Evolutionary conservation across 2,329 filamentous ascomycete genomes (phyloP), one percentile per base, ranked within the genome.

Genomic region (Tolypocladium cylindrosporum): DNA sequence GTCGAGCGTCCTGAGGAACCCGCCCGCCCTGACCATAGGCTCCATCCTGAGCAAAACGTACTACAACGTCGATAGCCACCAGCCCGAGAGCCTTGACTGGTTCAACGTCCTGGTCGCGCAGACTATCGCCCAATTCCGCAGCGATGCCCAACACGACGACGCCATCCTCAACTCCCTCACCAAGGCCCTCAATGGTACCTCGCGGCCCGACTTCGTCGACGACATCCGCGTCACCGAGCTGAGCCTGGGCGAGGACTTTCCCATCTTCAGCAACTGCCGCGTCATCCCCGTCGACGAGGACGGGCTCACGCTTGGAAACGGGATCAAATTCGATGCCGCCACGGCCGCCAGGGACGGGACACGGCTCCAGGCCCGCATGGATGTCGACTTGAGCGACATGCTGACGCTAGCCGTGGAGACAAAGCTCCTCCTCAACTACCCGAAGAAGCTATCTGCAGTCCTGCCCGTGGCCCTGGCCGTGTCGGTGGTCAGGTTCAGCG

Each of bases 81-180:
- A 97, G 72, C 94, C 94, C 1, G 94, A 99, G 73, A 95, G 90
- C 59, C 75, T 99, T 60, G 94, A 99, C 73, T 99, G 94, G 94
- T 97, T 99, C 80, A 99, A 99, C 70, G 94, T 99, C 34, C 79
- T 99, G 57, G 87, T 97, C 55, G 94, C 92, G 2, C 94, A 99
- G 74, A 96, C 94, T 0, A 95, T 99, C 63, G 93, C 94, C 0
- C 94, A 99, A 72, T 90, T 97, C 66, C 83, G 94, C 60, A 90
- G 89, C 64, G 95, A 97, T 67, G 94, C 94, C 2, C 89, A 95
- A 65, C 86, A 94, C 62, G 89, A 97, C 65, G 91, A 94, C 68
- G 90, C 90, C 4, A 95, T 99, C 45, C 81, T 99, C 37, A 87
- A 83, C 36, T 94, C 89, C 7, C 76, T 99, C 43, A 95, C 87